Conservation (phyloP, 768 basidiomycete species). For the Boletus reticulatus region DNA sequence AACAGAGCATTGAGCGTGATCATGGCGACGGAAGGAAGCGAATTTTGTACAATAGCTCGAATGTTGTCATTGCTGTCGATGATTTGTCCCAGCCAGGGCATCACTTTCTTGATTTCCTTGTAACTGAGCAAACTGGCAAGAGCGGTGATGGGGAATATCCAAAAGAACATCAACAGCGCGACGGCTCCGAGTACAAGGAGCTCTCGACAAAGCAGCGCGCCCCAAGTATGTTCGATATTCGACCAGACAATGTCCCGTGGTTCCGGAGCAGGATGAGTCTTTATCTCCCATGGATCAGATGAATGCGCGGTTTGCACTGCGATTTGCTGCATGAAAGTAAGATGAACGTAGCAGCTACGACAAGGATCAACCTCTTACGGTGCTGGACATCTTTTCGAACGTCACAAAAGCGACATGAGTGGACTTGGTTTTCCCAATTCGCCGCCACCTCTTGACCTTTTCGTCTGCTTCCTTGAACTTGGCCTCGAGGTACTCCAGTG, state of each 20-base stretch:
- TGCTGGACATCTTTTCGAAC: slow-evolving; percentile 92
- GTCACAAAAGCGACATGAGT: slow-evolving; percentile 92
- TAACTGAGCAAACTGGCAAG: slow-evolving; percentile 89
- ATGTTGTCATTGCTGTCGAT: slow-evolving; percentile 82
- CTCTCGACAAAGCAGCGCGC: slow-evolving; percentile 62
- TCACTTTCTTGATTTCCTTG: slow-evolving; percentile 85
- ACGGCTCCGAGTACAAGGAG: slow-evolving; percentile 69
- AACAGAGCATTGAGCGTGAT: slow-evolving; percentile 85
- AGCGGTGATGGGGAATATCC: slow-evolving; percentile 88
- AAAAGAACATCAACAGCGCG: slow-evolving; percentile 78
- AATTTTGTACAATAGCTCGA: slow-evolving; percentile 90
- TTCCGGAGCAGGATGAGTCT: slow-evolving; percentile 82
- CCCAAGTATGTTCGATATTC: slow-evolving; percentile 70
- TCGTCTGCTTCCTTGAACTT: slow-evolving; percentile 83
- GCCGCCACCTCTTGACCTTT: slow-evolving; percentile 69
- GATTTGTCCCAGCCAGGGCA: slow-evolving; percentile 83
- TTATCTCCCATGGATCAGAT: slow-evolving; percentile 59
- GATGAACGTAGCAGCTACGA: not conserved
- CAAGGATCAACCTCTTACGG: slow-evolving; percentile 46
- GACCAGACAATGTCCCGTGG: slow-evolving; percentile 96
- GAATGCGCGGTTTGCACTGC: slow-evolving; percentile 84
- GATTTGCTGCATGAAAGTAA: slow-evolving; percentile 58
- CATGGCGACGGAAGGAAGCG: slow-evolving; percentile 87
- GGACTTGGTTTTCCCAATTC: slow-evolving; percentile 71
- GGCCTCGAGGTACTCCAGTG: slow-evolving; percentile 82